Percentiles rank a stretch among this genome's conserved stretches.
phyloP scores from a whole-genome alignment of 345 rosid genomes.

The Heritiera littoralis region DNA sequence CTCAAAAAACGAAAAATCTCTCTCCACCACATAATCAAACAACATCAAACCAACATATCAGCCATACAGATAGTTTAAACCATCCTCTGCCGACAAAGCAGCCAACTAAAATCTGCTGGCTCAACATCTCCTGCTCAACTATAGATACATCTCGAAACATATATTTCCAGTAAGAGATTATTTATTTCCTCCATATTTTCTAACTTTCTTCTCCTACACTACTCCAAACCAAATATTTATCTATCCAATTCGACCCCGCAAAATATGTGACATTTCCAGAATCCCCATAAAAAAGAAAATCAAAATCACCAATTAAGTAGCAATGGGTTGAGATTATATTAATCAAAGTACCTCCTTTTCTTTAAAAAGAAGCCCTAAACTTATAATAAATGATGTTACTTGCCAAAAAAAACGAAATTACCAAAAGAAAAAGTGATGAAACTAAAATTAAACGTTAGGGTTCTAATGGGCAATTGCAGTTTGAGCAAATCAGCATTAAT shows the following conservation, averaged over 20 bases:
- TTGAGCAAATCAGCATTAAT: background rate
- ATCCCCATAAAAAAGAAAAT: background rate
- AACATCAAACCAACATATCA: background rate
- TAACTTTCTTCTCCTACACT: background rate
- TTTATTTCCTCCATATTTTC: too few species aligned
- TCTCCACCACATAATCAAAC: background rate
- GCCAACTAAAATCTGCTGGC: background rate
- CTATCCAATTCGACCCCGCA: background rate
- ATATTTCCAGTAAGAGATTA: background rate
- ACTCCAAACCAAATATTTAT: background rate
- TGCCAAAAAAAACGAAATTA: too few species aligned
- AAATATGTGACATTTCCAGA: background rate
- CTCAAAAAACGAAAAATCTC: background rate
- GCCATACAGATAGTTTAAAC: background rate
- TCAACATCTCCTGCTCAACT: background rate
- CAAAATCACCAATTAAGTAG: background rate
- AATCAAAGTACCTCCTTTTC: too few species aligned
- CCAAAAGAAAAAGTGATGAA: background rate
- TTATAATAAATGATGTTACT: background rate
- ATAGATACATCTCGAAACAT: background rate
- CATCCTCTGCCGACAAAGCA: background rate
- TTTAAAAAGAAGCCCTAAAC: background rate
- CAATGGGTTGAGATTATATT: background rate
- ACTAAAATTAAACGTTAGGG: background rate
- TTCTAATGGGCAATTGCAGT: background rate